Base-by-base conservation (phyloP, 768 basidiomycete species). In the Trametes punicea region DNA sequence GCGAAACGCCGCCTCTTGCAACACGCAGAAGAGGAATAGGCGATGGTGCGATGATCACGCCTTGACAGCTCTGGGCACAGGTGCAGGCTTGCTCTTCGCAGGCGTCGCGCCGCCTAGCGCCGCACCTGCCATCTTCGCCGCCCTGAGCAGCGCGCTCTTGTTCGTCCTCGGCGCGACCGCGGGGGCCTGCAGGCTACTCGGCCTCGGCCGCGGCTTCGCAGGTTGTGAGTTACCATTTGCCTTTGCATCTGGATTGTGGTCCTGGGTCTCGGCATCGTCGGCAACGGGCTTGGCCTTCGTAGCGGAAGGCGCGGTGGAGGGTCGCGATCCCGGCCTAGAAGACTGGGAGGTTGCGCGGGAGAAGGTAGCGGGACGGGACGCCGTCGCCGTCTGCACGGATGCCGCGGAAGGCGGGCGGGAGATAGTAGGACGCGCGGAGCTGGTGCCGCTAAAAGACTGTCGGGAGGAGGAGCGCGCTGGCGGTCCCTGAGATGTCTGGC, bases 101-200 rank as follows among this genome's bases (percentile, higher is more conserved):
- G 39, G 9, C 3, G 34, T 46, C 16, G 30, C 56, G 13, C n/a
- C n/a, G n/a, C 40, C 47, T 15, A 58, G 42, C 21, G 57, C 48
- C 46, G 59, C 58, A 18, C 53, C 39, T 56, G 80, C 85, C 72
- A 81, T 76, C 74, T 90, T 90, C 58, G 84, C 85, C 10, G 77
- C 81, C 21, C 90, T 77, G 51, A 93, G 68, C 6, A 81, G 71
- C 2, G 91, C 89, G 62, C 85, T 90, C 68, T 79, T 83, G 70
- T 93, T 93, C 58, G 75, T 80, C 51, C 87, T 77, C 7, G 90
- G 91, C 8, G 70, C 69, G 56, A 91, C 88, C 4, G 77, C 74
- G 1, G 90, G 88, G 2, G 77, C 75, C 47, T 72, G 73, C 40
- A 81, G 66, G 63, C 84, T 85, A 65, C 80, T 81, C 3, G 78